Conservation (phyloP, 1,284 basidiomycete genomes). For the Cutaneotrichosporon mucoides region DNA sequence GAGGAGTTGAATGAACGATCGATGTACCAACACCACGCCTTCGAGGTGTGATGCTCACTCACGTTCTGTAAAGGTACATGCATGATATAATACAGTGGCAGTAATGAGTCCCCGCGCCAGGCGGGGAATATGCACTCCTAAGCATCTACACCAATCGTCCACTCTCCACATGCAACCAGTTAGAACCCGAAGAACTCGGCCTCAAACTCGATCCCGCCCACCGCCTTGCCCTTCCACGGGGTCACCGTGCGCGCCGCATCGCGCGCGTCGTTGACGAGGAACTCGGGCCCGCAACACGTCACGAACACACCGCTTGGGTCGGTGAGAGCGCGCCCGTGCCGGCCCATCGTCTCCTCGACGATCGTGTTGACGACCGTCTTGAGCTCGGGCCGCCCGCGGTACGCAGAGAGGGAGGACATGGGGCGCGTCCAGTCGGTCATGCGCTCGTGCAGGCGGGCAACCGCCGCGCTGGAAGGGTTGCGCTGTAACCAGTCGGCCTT, state of each 20-base stretch:
- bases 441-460: slow-evolving; percentile 8
- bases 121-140: too few relatives aligned
- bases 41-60: too few relatives aligned
- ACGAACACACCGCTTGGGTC: slow-evolving; percentile 34
- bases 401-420: slow-evolving; percentile 25
- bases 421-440: slow-evolving; percentile 9
- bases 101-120: too few relatives aligned
- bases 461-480: slow-evolving; percentile 20
- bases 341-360: slow-evolving; percentile 25
- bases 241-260: slow-evolving; percentile 26
- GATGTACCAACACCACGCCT: too few relatives aligned
- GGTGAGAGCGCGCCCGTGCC: slow-evolving; percentile 18
- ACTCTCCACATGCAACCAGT: too few relatives aligned
- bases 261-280: slow-evolving; percentile 32
- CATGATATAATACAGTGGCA: too few relatives aligned
- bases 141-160: too few relatives aligned
- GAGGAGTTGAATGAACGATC: too few relatives aligned
- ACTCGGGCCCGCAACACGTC: slow-evolving; percentile 40
- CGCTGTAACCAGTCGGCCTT: slow-evolving; percentile 28
- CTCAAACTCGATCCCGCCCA: slow-evolving; percentile 43
- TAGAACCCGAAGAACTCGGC: slow-evolving; percentile 43
- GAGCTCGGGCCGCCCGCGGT: slow-evolving; percentile 35
- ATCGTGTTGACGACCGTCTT: slow-evolving; percentile 19
- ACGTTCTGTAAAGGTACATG: too few relatives aligned
- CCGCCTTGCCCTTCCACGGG: slow-evolving; percentile 24